Conservation (phyloP, 768 basidiomycete species). For the Hirschioporus abietinus region DNA sequence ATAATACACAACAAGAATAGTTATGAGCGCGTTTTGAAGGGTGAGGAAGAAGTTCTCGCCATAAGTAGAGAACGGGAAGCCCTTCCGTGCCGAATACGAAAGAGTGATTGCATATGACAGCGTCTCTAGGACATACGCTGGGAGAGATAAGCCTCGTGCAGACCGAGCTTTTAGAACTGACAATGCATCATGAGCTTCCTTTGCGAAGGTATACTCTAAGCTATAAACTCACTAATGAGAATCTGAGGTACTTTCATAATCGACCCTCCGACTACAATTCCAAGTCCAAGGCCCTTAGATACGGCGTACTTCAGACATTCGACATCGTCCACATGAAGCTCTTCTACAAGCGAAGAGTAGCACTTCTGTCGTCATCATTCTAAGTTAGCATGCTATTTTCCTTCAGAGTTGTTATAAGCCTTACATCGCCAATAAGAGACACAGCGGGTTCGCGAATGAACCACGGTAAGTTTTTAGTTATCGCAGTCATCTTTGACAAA, state of each 20-base stretch:
- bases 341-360: constrained; percentile 82
- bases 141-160: constrained; percentile 81
- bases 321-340: constrained; percentile 70
- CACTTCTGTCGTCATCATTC: constrained; percentile 56
- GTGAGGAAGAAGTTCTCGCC: constrained; percentile 96
- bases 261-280: constrained; percentile 86
- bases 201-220: constrained; percentile 2
- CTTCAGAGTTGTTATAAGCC: constrained; percentile 12
- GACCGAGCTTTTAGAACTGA: constrained; percentile 68
- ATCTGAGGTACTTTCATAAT: constrained; percentile 97
- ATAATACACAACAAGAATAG: constrained; percentile 77
- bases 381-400: neutral
- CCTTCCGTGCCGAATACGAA: constrained; percentile 77
- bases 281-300: constrained; percentile 89
- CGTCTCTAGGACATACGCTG: constrained; percentile 88
- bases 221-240: constrained; percentile 60
- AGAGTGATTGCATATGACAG: constrained; percentile 85
- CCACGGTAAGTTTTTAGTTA: constrained; percentile 83
- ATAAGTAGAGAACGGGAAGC: constrained; percentile 94
- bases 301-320: constrained; percentile 87
- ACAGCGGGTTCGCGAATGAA: constrained; percentile 78
- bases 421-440: constrained; percentile 76
- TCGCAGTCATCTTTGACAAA: constrained; percentile 48
- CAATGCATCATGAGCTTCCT: constrained; percentile 8
- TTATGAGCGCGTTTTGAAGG: constrained; percentile 83